phyloP scores from a whole-genome alignment of 177 flowering plant genomes.

The Telopea speciosissima region DNA sequence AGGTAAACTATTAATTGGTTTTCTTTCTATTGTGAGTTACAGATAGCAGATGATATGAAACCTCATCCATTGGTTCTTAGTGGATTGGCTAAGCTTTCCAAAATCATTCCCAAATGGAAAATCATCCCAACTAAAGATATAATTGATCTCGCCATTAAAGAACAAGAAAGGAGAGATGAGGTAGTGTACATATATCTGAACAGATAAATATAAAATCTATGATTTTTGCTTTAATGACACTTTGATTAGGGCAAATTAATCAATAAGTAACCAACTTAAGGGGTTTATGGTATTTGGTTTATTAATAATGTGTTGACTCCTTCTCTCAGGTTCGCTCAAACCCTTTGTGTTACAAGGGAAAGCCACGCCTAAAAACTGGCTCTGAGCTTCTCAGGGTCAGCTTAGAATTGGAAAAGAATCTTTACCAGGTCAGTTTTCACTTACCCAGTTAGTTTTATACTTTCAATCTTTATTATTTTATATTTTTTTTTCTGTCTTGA shows the following conservation, averaged over 20 bases:
- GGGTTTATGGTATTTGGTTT: too few species aligned
- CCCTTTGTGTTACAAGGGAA: slow-evolving; percentile 70
- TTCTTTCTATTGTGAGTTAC: slow-evolving; percentile 5
- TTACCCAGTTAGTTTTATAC: not conserved
- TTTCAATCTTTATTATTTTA: too few species aligned
- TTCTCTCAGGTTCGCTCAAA: slow-evolving; percentile 49
- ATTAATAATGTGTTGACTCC: too few species aligned
- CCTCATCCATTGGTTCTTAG: slow-evolving; percentile 44
- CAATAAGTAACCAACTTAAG: not conserved
- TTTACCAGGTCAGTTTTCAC: slow-evolving; percentile 39
- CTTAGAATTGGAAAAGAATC: slow-evolving; percentile 49
- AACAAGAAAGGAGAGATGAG: slow-evolving; percentile 50
- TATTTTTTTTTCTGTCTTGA: too few species aligned
- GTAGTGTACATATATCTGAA: slow-evolving; percentile 17
- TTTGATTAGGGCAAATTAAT: too few species aligned
- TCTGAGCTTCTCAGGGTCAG: slow-evolving; percentile 49
- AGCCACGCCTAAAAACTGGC: slow-evolving; percentile 66
- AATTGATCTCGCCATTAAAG: slow-evolving; percentile 57
- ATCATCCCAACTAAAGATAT: slow-evolving; percentile 57
- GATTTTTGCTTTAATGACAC: too few species aligned
- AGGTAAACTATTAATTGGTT: too few species aligned
- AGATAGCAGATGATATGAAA: slow-evolving; percentile 82
- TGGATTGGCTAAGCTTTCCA: slow-evolving; percentile 33
- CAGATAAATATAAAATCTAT: too few species aligned
- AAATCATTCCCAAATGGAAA: slow-evolving; percentile 75